Evolutionary conservation across 768 basidiomycete genomes (phyloP), one percentile per base, ranked within the genome.

Genomic region (Serendipita sp.): DNA sequence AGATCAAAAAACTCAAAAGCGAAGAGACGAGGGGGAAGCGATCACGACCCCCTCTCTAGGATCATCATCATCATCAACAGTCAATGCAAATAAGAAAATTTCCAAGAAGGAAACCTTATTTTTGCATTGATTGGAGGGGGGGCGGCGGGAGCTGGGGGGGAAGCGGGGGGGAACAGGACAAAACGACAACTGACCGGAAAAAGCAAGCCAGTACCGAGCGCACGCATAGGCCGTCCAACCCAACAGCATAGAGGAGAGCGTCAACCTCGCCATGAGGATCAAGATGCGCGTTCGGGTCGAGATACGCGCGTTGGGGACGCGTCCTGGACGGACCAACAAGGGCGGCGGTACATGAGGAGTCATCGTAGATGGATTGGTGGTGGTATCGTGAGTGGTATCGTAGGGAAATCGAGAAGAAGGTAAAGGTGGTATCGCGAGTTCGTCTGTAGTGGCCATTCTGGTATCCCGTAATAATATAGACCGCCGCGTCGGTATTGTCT

Each of bases 191-290:
- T 60, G 55, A 60, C 55, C 55, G 33, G 55, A 60, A 60, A 27
- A 60, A n/a, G 55, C 55, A 36, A 60, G 55, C 55, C 55, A 60
- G 34, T 60, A 60, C 16, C 55, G 55, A 8, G 55, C 55, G 16
- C 23, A 27, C 55, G 55, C 23, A 34, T 60, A 60, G 23, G 55
- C 55, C 16, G 27, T 34, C 55, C 55, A 60, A 36, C 18, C 55
- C 16, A n/a, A 16, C 1, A 60, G 16, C 16, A 60, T 10, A 29
- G 29, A 10, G 16, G 52, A 11, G 11, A 53, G 23, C 13, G 29
- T 15, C 11, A 53, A 11, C 11, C 52, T 15, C 16, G 23, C 52
- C 11, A 29, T 29, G 15, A 53, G 52, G 23, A 53, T 53, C 15
- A 11, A 29, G 10, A 11, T 53, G 11, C 52, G 10, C 29, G 10